Evolutionary conservation across 495 filamentous ascomycete genomes (phyloP).

Genomic region (Penicillium cinerascens): DNA sequence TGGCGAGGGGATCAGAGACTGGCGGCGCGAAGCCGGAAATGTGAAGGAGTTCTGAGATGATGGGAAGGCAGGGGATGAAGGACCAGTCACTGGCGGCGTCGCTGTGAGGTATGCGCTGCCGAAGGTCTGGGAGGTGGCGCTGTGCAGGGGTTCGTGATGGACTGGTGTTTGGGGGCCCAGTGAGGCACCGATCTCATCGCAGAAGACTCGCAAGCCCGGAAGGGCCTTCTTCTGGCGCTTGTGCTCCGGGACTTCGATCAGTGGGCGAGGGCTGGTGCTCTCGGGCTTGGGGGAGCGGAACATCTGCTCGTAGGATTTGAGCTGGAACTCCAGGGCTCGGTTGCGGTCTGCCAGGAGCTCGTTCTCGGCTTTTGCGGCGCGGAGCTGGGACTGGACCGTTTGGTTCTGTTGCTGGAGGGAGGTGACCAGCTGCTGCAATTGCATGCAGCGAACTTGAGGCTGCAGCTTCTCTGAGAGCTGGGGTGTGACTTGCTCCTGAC

Average conservation of each 20-base stretch:
- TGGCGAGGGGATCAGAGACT: conserved; percentile 31
- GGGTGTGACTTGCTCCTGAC: conserved; percentile 39
- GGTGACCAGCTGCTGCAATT: conserved; percentile 36
- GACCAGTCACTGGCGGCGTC: conserved; percentile 37
- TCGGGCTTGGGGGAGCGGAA: conserved; percentile 42
- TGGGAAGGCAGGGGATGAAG: conserved; percentile 39
- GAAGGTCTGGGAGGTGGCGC: conserved; percentile 31
- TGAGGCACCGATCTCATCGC: conserved; percentile 34
- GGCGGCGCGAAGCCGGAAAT: conserved; percentile 28
- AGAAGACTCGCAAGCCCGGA: conserved; percentile 40
- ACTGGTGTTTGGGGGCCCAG: conserved; percentile 19
- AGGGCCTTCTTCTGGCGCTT: conserved; percentile 35
- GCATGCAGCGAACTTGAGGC: conserved; percentile 43
- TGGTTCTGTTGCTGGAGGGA: conserved; percentile 44
- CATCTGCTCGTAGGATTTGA: conserved; percentile 44
- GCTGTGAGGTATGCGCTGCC: conserved; percentile 29
- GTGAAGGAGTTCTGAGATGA: conserved; percentile 28
- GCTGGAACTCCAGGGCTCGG: conserved; percentile 39
- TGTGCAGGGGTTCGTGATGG: conserved; percentile 25
- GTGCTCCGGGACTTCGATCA: conserved; percentile 29
- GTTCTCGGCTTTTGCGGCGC: conserved; percentile 38
- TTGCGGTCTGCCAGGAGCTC: conserved; percentile 37
- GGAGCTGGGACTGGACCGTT: conserved; percentile 34
- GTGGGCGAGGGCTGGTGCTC: conserved; percentile 24
- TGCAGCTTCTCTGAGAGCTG: conserved; percentile 43